Evolutionary conservation across 805 yeast genomes (phyloP), one percentile per base, ranked within the genome.

Genomic region (Sugiyamaella qingdaonensis): DNA sequence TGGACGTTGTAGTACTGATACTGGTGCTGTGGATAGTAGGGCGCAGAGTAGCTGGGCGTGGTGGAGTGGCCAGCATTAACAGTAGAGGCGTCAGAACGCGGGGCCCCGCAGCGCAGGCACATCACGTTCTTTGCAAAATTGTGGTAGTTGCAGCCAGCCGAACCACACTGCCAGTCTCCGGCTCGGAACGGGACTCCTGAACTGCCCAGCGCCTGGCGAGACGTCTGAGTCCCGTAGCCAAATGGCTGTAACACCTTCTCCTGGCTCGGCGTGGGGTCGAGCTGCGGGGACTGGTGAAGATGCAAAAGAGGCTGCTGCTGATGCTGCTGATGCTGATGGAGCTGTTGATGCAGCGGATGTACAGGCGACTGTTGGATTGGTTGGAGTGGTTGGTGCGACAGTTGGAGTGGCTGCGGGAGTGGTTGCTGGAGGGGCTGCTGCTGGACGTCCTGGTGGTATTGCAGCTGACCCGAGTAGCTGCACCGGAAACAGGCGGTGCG

Each of bases 401-500:
- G 32, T 33, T 42, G 46, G 19, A 21, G 43, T 14, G 18, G 43
- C 24, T 39, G 43, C 13, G n/a, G 43, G 19, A 21, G 43, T 14
- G 18, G 43, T 11, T 39, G 43, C 13, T 39, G 43, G 4, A 19
- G 34, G 3, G 21, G 34, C 18, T 42, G 46, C 14, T 42, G 46
- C 16, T 42, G 46, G 3, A 42, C 4, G 13, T 42, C 32, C 10
- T 29, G 19, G 34, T 42, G 19, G 13, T 42, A 16, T 18, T 42
- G 46, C 18, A n/a, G 37, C 16, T 13, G 16, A 4, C 16, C 37
- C 4, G 96, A 96, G 70, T 86, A 89, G 1, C 92, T 85, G 67
- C 97, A 91, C 58, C 97, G 77, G 75, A 91, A 89, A 69, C 97
- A 91, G 1, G 95, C 95, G 2, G 95, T 86, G 69, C 97, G 79